These are phyloP conservation scores for Elasticomyces elasticus DNA, from an alignment of 495 filamentous ascomycete genomes.

Conservation along the genomic window DNA sequence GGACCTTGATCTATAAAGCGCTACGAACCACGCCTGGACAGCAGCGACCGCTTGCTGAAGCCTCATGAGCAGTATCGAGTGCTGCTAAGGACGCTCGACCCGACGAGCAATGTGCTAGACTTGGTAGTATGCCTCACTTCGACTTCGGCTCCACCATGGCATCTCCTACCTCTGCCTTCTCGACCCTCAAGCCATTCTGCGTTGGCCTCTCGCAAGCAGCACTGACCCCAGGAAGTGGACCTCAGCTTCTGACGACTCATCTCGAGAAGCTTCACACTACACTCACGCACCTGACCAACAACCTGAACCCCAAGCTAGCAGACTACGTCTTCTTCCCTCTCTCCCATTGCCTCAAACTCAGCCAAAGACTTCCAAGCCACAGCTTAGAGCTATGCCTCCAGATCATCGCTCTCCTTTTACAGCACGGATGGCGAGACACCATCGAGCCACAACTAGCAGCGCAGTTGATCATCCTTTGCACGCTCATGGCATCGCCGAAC, in stretches of 20 bases:
- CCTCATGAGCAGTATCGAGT: too few relatives aligned
- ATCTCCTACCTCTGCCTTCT: slow-evolving; percentile 9
- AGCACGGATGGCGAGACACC: slow-evolving; percentile 62
- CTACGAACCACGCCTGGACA: too few relatives aligned
- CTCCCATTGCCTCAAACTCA: slow-evolving; percentile 71
- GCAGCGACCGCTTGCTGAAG: too few relatives aligned
- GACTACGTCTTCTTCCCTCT: slow-evolving; percentile 94
- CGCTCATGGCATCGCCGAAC: slow-evolving; percentile 65
- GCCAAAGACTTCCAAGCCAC: slow-evolving; percentile 58
- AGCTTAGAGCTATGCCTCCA: slow-evolving; percentile 65
- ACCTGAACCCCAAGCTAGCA: slow-evolving; percentile 70
- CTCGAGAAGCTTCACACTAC: slow-evolving; percentile 45
- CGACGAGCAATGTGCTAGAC: background rate
- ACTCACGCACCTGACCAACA: slow-evolving; percentile 43
- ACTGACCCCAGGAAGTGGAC: slow-evolving; percentile 42
- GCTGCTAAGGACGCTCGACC: too few relatives aligned
- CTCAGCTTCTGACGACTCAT: slow-evolving; percentile 43
- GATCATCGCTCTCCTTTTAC: slow-evolving; percentile 61
- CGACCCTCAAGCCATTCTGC: slow-evolving; percentile 64
- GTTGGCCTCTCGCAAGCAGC: slow-evolving; percentile 66
- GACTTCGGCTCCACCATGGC: slow-evolving; percentile 3
- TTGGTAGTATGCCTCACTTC: background rate
- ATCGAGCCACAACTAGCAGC: slow-evolving; percentile 61
- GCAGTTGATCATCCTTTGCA: slow-evolving; percentile 77
- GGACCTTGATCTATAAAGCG: too few relatives aligned